Conservation (phyloP, 2,329 filamentous ascomycete genomes). For the Paraphoma sp. region DNA sequence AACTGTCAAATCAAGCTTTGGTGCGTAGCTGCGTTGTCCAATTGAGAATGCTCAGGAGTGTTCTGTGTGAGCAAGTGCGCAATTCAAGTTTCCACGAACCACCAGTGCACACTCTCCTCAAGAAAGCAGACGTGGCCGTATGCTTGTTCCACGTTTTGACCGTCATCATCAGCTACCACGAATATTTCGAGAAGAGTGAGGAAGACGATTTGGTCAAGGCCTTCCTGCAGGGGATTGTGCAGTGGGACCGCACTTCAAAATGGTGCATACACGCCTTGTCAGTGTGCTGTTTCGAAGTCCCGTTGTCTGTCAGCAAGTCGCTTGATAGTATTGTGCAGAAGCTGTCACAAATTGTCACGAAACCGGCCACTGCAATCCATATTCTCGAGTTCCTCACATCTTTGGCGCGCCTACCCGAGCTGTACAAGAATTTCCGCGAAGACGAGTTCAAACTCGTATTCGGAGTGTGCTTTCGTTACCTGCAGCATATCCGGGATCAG, state of each 20-base stretch:
- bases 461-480: conserved; percentile 90
- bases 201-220: conserved; percentile 88
- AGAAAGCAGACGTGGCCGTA: conserved; percentile 86
- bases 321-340: conserved; percentile 86
- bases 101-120: conserved; percentile 76
- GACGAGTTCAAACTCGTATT: conserved; percentile 95
- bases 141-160: conserved; percentile 87
- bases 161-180: conserved; percentile 89
- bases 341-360: conserved; percentile 96
- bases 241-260: conserved; percentile 85
- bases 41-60: conserved; percentile 75
- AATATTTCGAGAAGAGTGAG: conserved; percentile 81
- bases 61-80: conserved; percentile 84
- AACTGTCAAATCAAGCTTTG: conserved; percentile 87
- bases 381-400: conserved; percentile 95
- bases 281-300: conserved; percentile 93
- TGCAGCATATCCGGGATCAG: conserved; percentile 82
- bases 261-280: conserved; percentile 94
- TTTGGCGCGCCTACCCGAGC: conserved; percentile 80
- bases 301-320: conserved; percentile 83
- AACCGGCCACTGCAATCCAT: conserved; percentile 88
- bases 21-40: conserved; percentile 77
- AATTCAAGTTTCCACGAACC: conserved; percentile 81
- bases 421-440: conserved; percentile 87
- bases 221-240: conserved; percentile 83